Base-by-base conservation (phyloP, 208 protist genomes). In the Strigomonas galati region DNA sequence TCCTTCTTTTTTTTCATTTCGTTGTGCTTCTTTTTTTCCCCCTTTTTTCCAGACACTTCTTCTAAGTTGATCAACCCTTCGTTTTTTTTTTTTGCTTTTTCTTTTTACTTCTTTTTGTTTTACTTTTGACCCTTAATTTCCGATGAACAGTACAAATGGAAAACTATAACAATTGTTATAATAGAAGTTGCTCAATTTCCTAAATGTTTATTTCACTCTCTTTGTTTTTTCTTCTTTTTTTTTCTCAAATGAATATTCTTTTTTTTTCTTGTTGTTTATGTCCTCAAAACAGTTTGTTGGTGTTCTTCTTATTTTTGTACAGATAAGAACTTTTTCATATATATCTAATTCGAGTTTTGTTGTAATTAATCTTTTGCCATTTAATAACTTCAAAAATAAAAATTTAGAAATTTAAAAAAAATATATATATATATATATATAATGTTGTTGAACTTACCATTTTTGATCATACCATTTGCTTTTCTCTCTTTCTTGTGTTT, bases 291-390 rank as follows among this genome's bases (percentile, higher is more conserved):
- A 44, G 6, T 37, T 62, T n/a, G 59, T 64, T 44, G 12, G 6
- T 53, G 31, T 64, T 53, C 17, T 64, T 64, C 27, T 52, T 49
- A 32, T 64, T 64, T 52, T 52, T 64, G 17, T 62, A 17, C 10
- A 44, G n/a, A 3, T 17, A 10, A 44, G 10, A 24, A 28, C 23
- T 62, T 62, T 15, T 62, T 62, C 28, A 7, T 26, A 15, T 46
- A 44, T 49, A 19, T 30, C 23, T 14, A 54, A 23, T 14, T 54
- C 49, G 35, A 15, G 19, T 19, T 59, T 10, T 24, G 54, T 44
- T 15, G 24, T 24, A 59, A 21, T 19, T 44, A 43, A 21, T 59
- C 6, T 27, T 59, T 59, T 59, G 35, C 54, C 9, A 24, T 59
- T 35, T 59, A 15, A 21, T 57, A 57, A 35, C 43, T 59, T 59